Conservation (phyloP, 768 basidiomycete genomes). For the Lenzites betulinus region DNA sequence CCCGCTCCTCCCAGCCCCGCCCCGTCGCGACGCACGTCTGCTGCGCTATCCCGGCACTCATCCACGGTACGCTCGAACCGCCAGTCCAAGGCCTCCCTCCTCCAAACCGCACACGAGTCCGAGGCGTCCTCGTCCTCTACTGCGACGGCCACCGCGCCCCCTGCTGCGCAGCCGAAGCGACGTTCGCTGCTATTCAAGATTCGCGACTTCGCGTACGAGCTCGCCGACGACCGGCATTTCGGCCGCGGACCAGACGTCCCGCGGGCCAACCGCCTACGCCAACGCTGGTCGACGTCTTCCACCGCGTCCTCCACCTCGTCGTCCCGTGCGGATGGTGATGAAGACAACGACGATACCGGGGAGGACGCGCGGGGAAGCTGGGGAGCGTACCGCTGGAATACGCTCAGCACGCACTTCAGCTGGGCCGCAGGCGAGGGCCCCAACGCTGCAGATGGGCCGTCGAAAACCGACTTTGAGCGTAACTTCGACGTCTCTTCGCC, state of each 20-base stretch:
- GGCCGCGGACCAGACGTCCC: slow-evolving; percentile 54
- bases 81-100: slow-evolving; percentile 39
- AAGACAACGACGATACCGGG: slow-evolving; percentile 27
- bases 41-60: slow-evolving; percentile 34
- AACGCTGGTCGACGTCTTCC: slow-evolving; percentile 34
- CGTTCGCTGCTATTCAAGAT: slow-evolving; percentile 41
- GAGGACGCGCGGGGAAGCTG: slow-evolving; percentile 49
- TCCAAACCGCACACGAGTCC: slow-evolving; percentile 42
- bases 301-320: slow-evolving; percentile 31
- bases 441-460: slow-evolving; percentile 33
- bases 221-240: slow-evolving; percentile 44
- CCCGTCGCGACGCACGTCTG: slow-evolving; percentile 46
- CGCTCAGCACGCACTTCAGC: slow-evolving; percentile 38
- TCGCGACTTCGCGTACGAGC: slow-evolving; percentile 51
- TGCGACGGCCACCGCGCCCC: slow-evolving; percentile 1
- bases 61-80: slow-evolving; percentile 38
- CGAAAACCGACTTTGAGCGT: slow-evolving; percentile 45
- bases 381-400: slow-evolving; percentile 45
- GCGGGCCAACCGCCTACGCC: slow-evolving; percentile 57
- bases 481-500: slow-evolving; percentile 46
- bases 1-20: slow-evolving; percentile 66
- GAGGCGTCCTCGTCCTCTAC: slow-evolving; percentile 30
- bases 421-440: slow-evolving; percentile 37
- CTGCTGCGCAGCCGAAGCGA: slow-evolving; percentile 17
- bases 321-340: slow-evolving; percentile 28